These are phyloP conservation scores for Sarocladiaceae sp. DNA, from an alignment of 2,329 filamentous ascomycete species.

Conservation along the genomic window DNA sequence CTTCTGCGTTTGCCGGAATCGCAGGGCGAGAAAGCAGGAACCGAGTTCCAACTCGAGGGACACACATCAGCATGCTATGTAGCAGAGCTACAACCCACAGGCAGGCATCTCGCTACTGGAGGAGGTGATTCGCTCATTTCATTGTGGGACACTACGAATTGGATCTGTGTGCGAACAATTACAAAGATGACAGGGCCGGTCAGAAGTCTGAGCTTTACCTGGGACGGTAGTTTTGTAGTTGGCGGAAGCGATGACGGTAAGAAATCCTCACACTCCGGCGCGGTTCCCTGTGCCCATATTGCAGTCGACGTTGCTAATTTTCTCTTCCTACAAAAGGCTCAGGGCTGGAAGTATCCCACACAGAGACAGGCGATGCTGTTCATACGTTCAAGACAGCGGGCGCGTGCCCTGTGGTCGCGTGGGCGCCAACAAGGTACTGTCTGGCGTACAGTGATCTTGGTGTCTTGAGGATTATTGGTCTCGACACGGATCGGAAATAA, in stretches of 20 bases:
- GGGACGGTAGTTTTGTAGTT: slow-evolving; percentile 71
- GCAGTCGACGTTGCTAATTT: background rate
- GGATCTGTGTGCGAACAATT: slow-evolving; percentile 70
- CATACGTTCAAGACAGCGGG: slow-evolving; percentile 66
- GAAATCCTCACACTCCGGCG: slow-evolving; percentile 11
- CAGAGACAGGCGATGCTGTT: slow-evolving; percentile 69
- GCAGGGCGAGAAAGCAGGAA: slow-evolving; percentile 30
- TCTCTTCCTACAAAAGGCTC: slow-evolving; percentile 34
- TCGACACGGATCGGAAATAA: slow-evolving; percentile 42
- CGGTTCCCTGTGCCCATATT: background rate
- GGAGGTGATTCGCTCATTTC: slow-evolving; percentile 72
- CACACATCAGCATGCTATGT: slow-evolving; percentile 71
- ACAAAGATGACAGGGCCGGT: slow-evolving; percentile 67
- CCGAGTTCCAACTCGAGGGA: slow-evolving; percentile 61
- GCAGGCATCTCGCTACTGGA: slow-evolving; percentile 68
- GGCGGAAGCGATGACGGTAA: slow-evolving; percentile 70
- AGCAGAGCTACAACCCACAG: slow-evolving; percentile 66
- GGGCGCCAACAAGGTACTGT: slow-evolving; percentile 72
- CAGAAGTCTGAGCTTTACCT: slow-evolving; percentile 70
- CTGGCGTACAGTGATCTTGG: slow-evolving; percentile 70
- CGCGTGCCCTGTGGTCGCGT: slow-evolving; percentile 63
- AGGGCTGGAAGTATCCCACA: slow-evolving; percentile 66
- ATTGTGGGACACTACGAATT: slow-evolving; percentile 74
- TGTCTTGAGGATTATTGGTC: slow-evolving; percentile 63
- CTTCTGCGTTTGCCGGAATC: slow-evolving; percentile 44